Evolutionary conservation across 2,329 filamentous ascomycete genomes (phyloP), one percentile per base, ranked within the genome.

Genomic region (Corinectria fuckeliana): DNA sequence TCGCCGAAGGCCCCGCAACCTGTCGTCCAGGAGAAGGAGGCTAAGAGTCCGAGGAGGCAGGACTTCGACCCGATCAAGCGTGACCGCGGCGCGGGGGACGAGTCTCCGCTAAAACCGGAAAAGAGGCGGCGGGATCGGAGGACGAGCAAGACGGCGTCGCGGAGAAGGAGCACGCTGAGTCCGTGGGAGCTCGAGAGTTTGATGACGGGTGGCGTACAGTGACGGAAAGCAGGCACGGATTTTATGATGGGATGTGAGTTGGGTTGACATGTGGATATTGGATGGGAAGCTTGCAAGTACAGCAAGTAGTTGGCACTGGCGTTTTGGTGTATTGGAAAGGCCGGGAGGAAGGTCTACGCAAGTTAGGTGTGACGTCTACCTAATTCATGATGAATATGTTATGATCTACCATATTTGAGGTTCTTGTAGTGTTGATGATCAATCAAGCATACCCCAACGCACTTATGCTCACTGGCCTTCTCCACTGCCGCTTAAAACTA

Each of bases 151-250:
- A 79, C 74, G 8, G 81, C 86, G 3, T 88, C 83, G 60, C 80
- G 90, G 71, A 82, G 91, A 71, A 83, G 91, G 72, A 92, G 89
- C 69, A 93, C 91, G 18, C 77, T 94, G 28, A 92, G 85, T 68
- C 87, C 89, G 3, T 89, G 89, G 81, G 91, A 94, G 75, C 76
- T 93, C 70, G 85, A 91, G 76, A 86, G 83, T 42, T 72, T 91
- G 71, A 88, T 89, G 51, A 66, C 77, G 3, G 82, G 82, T 5
- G 69, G 67, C 69, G 58, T 86, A 81, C 58, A 82, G 78, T 74
- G 58, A 68, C 62, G 39, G n/a, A n/a, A n/a, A n/a, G n/a, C n/a
- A n/a, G n/a, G 48, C 61, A 16, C 56, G 56, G 60, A 28, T 54
- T n/a, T 58, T 39, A 63, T 66, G 54, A 66, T 49, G 48, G 57